Conservation (phyloP, 352 stramenopile species). For the Globisporangium lucens region DNA sequence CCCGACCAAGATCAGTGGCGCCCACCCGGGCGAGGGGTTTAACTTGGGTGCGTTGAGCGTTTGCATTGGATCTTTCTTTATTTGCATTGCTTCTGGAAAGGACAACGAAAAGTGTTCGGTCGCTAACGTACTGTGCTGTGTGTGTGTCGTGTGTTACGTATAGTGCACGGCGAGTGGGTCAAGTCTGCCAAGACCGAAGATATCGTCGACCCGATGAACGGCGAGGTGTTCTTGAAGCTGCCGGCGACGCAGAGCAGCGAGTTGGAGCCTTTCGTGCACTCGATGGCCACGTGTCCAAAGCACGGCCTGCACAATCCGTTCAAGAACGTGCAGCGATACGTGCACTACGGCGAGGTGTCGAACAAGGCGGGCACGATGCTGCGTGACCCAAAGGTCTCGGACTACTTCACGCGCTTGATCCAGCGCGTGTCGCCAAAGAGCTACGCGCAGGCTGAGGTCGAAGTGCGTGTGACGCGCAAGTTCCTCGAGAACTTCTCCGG, state of each 20-base stretch:
- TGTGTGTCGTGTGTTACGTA: neutral
- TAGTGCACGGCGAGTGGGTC: slow-evolving; percentile 90
- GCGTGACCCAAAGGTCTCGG: slow-evolving; percentile 85
- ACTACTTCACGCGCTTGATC: slow-evolving; percentile 96
- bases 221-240: slow-evolving; percentile 92
- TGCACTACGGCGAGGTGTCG: slow-evolving; percentile 77
- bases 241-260: slow-evolving; percentile 90
- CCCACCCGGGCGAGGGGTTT: slow-evolving; percentile 73
- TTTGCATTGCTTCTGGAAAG: neutral
- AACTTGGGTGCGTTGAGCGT: slow-evolving; percentile 72
- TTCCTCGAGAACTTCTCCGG: slow-evolving; percentile 98
- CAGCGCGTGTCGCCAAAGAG: slow-evolving; percentile 97
- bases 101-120: neutral
- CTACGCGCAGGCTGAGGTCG: slow-evolving; percentile 91
- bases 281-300: slow-evolving; percentile 92
- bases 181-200: slow-evolving; percentile 60
- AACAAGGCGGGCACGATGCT: slow-evolving; percentile 83
- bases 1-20: slow-evolving; percentile 73
- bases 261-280: slow-evolving; percentile 91
- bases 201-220: slow-evolving; percentile 95
- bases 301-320: slow-evolving; percentile 98
- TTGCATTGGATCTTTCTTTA: neutral
- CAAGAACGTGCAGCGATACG: slow-evolving; percentile 96
- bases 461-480: slow-evolving; percentile 92
- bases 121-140: neutral